Evolutionary conservation across 257 asterid genomes (phyloP), one percentile per base, ranked within the genome.

Genomic region (Ajuga chamaepitys): DNA sequence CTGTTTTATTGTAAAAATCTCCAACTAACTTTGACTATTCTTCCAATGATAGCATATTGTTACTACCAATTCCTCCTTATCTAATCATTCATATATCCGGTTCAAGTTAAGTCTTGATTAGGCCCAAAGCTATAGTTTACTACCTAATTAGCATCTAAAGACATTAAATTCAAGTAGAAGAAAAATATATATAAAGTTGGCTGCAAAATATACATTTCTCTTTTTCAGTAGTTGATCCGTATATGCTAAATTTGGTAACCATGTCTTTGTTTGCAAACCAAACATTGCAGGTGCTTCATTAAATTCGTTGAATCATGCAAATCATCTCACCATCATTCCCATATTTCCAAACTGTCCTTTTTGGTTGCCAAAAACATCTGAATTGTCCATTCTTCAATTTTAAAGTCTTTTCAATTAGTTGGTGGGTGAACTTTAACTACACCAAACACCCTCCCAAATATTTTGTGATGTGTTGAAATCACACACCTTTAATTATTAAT

Each of bases 281-380:
- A 59, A 44, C 53, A 35, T 40, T 72, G 66, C 62, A 62, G 70
- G 46, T 37, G 67, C 56, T 50, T 64, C 62, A 69, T 61, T 46
- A 46, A 55, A 56, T 30, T 38, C 16, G 22, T 42, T 4, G 0
- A 4, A 12, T 44, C 41, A 30, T 38, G 17, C 52, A 58, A 34
- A 68, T 62, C 34, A 52, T 60, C 14, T 53, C 13, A 9, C 1
- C 18, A n/a, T 44, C 26, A 62, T 38, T 4, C 52, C 2, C 34
- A 38, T 59, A 7, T 13, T 16, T 34, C 48, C 51, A 53, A 74
- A 22, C 14, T 12, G 61, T 48, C 60, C 13, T 45, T 62, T 45
- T 62, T 17, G 13, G 30, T 28, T 32, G 47, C 58, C 17, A 42
- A 56, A 30, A 22, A 28, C 24, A 26, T 30, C 26, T 56, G 62